Base-by-base conservation (phyloP, 2,329 filamentous ascomycete genomes). In the Aspergillus fumigatiaffinis region DNA sequence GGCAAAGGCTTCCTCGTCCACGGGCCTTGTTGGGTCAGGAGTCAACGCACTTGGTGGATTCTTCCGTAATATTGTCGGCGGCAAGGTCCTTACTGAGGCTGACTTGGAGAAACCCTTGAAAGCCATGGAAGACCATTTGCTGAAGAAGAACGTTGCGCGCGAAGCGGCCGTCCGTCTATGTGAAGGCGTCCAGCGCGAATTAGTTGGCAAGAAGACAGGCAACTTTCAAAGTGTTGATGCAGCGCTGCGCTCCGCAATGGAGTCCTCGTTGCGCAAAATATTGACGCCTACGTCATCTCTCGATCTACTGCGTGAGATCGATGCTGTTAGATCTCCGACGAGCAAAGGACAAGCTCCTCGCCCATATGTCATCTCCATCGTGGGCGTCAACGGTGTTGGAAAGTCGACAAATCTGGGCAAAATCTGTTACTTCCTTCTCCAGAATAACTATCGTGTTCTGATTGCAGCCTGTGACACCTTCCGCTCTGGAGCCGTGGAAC, bases 331-430 rank as follows among this genome's bases (percentile, higher is more conserved):
- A 6, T 80, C 84, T 10, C 87, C 90, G 1, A 78, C 87, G 0
- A 80, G 79, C 23, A 84, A 86, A 3, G 87, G 86, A 29, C 80
- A 87, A 59, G 79, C 84, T 58, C 76, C 83, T 21, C 88, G 94
- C 3, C 94, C 94, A 47, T 99, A 97, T 72, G 93, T 97, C 68
- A 95, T 99, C 72, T 97, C 92, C 56, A 96, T 99, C 60, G 94
- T 99, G 47, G 94, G 94, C 60, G 94, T 99, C 71, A 99, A 99
- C 73, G 94, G 94, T 54, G 94, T 99, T 41, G 94, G 94, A 70
- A 99, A 99, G 79, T 97, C 92, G 17, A 99, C 94, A 53, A 97
- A 97, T 72, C 82, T 99, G 41, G 93, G 91, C 74, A 99, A 99
- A 76, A 96, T 99, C 64, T 96, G 92, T 75, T 99, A 94, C 78